Conservation (phyloP, 768 basidiomycete species). For the Clitopilus passeckerianus region DNA sequence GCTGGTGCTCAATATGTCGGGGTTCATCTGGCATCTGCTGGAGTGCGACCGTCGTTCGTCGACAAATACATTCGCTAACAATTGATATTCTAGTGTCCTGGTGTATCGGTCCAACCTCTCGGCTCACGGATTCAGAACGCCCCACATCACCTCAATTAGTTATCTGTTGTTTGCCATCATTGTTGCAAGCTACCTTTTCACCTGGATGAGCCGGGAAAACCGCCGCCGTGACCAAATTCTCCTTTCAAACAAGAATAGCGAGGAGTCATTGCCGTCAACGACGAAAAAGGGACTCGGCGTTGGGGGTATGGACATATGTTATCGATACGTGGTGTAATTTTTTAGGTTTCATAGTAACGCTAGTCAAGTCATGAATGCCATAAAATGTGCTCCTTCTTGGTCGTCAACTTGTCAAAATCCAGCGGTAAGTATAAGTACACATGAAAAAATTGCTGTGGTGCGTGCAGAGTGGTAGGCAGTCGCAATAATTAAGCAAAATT, state of each 20-base stretch:
- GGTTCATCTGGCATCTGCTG: constrained; percentile 49
- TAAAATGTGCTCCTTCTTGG: background rate
- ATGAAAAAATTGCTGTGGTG: background rate
- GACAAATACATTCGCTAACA: background rate
- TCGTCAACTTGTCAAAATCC: too few species aligned
- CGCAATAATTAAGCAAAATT: background rate
- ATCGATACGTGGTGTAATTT: constrained; percentile 34
- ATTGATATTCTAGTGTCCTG: constrained; percentile 31
- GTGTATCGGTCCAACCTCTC: constrained; percentile 49
- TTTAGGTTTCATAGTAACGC: background rate
- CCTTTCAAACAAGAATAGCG: constrained; percentile 16
- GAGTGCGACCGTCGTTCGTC: constrained; percentile 18
- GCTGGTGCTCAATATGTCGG: constrained; percentile 55
- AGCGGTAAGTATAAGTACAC: background rate
- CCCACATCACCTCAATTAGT: constrained; percentile 57
- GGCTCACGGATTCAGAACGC: constrained; percentile 42
- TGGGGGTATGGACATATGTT: constrained; percentile 34
- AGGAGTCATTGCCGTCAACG: constrained; percentile 7
- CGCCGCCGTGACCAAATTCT: constrained; percentile 29
- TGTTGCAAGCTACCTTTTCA: constrained; percentile 38
- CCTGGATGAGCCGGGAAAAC: constrained; percentile 48
- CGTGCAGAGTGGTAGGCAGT: background rate
- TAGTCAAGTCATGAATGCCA: background rate
- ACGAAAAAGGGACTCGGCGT: constrained; percentile 22
- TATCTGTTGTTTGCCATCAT: constrained; percentile 45